Percentiles rank a stretch among this genome's conserved stretches.
phyloP scores from a whole-genome alignment of 768 basidiomycete species.

The Glaciozyma martinii region DNA sequence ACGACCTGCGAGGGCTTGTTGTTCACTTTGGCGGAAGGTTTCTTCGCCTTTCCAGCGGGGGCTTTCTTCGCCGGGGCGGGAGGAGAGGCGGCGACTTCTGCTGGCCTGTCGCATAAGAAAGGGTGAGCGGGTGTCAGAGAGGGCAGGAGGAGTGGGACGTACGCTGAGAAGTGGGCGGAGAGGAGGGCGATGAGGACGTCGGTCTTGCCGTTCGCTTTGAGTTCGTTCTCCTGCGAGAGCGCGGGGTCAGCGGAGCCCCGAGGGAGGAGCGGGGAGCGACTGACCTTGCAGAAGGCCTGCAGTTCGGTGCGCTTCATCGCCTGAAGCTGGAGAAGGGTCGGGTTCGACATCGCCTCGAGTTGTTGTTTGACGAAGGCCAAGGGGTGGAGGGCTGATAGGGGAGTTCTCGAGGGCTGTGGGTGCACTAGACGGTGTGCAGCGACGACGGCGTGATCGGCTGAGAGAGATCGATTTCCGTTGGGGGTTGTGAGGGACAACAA shows the following conservation, averaged over 20 bases:
- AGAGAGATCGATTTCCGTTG: too few species aligned
- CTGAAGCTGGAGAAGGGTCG: neutral
- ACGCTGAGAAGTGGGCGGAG: neutral
- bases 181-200: neutral
- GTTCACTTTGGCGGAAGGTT: neutral
- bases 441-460: too few species aligned
- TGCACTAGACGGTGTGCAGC: too few species aligned
- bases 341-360: neutral
- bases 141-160: neutral
- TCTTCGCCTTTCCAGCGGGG: neutral
- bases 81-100: too few species aligned
- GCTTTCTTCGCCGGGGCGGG: too few species aligned
- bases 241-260: neutral
- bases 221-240: neutral
- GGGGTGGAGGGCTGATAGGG: neutral
- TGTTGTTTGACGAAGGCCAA: neutral
- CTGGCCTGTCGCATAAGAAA: too few species aligned
- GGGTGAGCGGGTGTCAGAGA: too few species aligned
- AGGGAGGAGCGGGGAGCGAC: neutral
- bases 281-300: constrained; percentile 5
- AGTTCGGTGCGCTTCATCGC: constrained; percentile 1
- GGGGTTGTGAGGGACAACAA: too few species aligned
- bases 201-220: constrained; percentile 12
- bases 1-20: too few species aligned
- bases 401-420: too few species aligned